These are phyloP conservation scores for Yamadazyma endophytica DNA, from an alignment of 805 yeast species.

Conservation along the genomic window DNA sequence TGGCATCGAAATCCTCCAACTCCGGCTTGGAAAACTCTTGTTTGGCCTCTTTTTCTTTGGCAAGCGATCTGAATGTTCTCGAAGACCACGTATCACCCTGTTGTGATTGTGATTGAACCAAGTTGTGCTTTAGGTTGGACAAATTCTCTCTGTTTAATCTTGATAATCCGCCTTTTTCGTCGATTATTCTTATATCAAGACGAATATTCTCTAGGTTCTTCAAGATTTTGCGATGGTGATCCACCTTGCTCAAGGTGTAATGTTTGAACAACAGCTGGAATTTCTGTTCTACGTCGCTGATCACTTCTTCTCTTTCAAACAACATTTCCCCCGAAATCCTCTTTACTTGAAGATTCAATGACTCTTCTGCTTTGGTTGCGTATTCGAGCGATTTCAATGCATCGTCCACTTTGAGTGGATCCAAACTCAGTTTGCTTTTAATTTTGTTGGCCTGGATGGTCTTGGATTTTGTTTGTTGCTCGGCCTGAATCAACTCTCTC, in stretches of 20 bases:
- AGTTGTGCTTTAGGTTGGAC: slow-evolving; percentile 40
- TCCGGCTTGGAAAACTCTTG: slow-evolving; percentile 12
- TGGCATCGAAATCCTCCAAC: slow-evolving; percentile 56
- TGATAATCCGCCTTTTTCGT: slow-evolving; percentile 74
- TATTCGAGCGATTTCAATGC: slow-evolving; percentile 76
- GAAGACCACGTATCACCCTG: slow-evolving; percentile 44
- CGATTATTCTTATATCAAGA: slow-evolving; percentile 69
- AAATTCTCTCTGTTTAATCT: slow-evolving; percentile 73
- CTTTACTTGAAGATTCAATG: slow-evolving; percentile 69
- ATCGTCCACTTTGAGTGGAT: slow-evolving; percentile 87
- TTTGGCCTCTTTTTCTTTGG: slow-evolving; percentile 22
- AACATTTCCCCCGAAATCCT: slow-evolving; percentile 84
- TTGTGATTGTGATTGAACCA: slow-evolving; percentile 39
- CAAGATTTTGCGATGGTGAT: slow-evolving; percentile 78
- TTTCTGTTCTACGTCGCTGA: slow-evolving; percentile 54
- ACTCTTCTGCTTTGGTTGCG: slow-evolving; percentile 73
- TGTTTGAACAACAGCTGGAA: slow-evolving; percentile 52
- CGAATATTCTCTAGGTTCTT: slow-evolving; percentile 69
- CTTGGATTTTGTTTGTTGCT: slow-evolving; percentile 62
- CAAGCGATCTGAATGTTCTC: slow-evolving; percentile 32
- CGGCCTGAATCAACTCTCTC: slow-evolving; percentile 83
- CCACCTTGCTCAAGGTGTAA: slow-evolving; percentile 68
- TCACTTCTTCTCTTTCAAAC: slow-evolving; percentile 61
- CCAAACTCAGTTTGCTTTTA: slow-evolving; percentile 68
- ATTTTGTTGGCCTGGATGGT: slow-evolving; percentile 71